Conservation (phyloP, 371 early-diverging fungal genomes). For the Fennellomyces sp. region DNA sequence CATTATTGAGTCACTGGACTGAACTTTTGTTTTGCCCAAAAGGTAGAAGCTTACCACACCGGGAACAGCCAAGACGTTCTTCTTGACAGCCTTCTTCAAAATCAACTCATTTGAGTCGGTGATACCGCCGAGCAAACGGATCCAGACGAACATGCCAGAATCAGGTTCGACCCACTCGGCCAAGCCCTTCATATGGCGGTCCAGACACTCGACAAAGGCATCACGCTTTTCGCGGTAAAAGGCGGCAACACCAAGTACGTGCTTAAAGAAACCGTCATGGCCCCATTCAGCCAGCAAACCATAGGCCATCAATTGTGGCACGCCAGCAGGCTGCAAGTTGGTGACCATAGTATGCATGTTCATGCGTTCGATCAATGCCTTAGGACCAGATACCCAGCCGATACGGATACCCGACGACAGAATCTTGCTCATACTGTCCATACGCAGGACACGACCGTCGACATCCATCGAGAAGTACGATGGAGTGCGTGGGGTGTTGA, state of each 20-base stretch:
- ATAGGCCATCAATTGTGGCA: slow-evolving; percentile 68
- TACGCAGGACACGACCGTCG: slow-evolving; percentile 82
- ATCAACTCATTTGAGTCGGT: slow-evolving; percentile 68
- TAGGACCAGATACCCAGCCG: slow-evolving; percentile 82
- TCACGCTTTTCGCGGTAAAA: slow-evolving; percentile 72
- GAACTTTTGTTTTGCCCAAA: background rate
- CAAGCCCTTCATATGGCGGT: slow-evolving; percentile 58
- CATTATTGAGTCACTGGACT: background rate
- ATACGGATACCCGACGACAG: slow-evolving; percentile 78
- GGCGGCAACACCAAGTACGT: slow-evolving; percentile 56
- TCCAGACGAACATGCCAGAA: slow-evolving; percentile 88
- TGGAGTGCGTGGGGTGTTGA: slow-evolving; percentile 37
- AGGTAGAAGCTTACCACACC: slow-evolving; percentile 50
- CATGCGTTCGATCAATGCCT: slow-evolving; percentile 66
- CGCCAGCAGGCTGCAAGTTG: slow-evolving; percentile 77
- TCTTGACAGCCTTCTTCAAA: slow-evolving; percentile 66
- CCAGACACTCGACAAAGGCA: slow-evolving; percentile 56
- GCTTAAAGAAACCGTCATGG: slow-evolving; percentile 66
- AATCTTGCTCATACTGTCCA: slow-evolving; percentile 84
- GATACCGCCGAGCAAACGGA: slow-evolving; percentile 64
- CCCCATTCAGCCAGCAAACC: slow-evolving; percentile 69
- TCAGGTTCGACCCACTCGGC: slow-evolving; percentile 73
- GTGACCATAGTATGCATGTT: slow-evolving; percentile 72
- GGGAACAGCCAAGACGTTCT: slow-evolving; percentile 74
- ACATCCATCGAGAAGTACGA: slow-evolving; percentile 80